Evolutionary conservation across 768 basidiomycete species (phyloP), one percentile per base, ranked within the genome.

Genomic region (Amanita exitialis): DNA sequence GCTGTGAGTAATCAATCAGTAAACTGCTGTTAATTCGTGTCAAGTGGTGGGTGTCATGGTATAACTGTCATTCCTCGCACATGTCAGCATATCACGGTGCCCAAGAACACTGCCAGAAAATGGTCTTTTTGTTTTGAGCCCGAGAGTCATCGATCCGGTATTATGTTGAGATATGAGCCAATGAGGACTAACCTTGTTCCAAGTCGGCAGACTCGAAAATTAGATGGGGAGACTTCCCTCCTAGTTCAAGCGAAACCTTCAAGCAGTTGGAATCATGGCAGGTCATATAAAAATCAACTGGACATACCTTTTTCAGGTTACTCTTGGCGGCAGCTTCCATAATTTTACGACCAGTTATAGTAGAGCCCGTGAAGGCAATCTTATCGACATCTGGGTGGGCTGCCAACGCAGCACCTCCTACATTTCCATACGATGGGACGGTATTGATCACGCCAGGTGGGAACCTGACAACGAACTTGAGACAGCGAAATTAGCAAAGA

Each of bases 311-410:
- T 69, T 98, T 98, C 56, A 97, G 67, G 69, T 98, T 98, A 58
- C 86, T 89, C 64, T 85, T 83, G 6, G 94, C 90, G 2, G 94
- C 90, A 12, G 94, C 91, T 61, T 86, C 82, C 81, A 92, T 85
- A 61, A 98, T 82, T 61, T 85, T 88, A 20, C 92, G 78, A 20
- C 95, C 95, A 4, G 91, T 94, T 50, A 79, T 61, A 12, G 92
- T 94, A 32, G 88, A 91, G 42, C 95, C 95, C 7, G 95, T 97
- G 66, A 97, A 96, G 2, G 94, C 93, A 54, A 97, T 77, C 67
- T 96, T 95, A 71, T 96, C 90, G 43, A 98, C 85, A 57, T 86
- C 88, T 50, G 64, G 75, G 66, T 98, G 95, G 9, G 78, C 66
- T 4, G 93, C 70, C 53, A 98, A 75, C 2, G 91, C 90, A 6